Conservation (phyloP, 2,329 filamentous ascomycete genomes). For the Lasiodiplodia gonubiensis region DNA sequence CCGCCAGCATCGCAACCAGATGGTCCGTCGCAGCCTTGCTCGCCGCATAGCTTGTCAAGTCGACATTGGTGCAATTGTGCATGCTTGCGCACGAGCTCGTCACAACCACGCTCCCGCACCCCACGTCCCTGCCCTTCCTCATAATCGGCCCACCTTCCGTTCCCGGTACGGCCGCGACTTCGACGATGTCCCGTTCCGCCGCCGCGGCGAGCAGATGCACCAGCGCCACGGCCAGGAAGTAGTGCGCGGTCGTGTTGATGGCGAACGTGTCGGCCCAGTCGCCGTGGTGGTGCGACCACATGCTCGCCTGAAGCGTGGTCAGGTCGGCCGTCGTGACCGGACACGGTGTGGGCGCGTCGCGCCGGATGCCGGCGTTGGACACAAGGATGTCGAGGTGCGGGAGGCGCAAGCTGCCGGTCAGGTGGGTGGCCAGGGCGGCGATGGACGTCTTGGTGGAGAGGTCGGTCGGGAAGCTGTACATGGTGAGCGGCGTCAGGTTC, state of each 20-base stretch:
- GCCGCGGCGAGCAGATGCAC: slow-evolving; percentile 53
- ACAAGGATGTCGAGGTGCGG: slow-evolving; percentile 55
- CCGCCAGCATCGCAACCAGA: slow-evolving; percentile 55
- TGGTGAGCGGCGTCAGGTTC: slow-evolving; percentile 17
- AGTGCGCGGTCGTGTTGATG: slow-evolving; percentile 58
- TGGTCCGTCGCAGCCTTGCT: slow-evolving; percentile 62
- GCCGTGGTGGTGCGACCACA: slow-evolving; percentile 52
- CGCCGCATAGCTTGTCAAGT: slow-evolving; percentile 58
- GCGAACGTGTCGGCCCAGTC: slow-evolving; percentile 56
- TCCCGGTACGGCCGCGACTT: neutral
- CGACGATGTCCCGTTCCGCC: slow-evolving; percentile 33
- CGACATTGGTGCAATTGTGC: slow-evolving; percentile 60
- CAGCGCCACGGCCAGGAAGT: slow-evolving; percentile 56
- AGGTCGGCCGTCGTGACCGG: slow-evolving; percentile 52
- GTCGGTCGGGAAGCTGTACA: slow-evolving; percentile 39
- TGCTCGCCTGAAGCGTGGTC: slow-evolving; percentile 51
- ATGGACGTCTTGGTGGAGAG: slow-evolving; percentile 52
- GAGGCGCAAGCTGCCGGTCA: slow-evolving; percentile 44
- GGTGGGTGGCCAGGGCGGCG: slow-evolving; percentile 38
- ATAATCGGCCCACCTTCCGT: slow-evolving; percentile 31
- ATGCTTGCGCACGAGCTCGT: slow-evolving; percentile 60
- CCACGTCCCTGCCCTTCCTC: slow-evolving; percentile 43
- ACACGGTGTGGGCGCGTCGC: slow-evolving; percentile 53
- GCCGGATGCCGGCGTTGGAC: slow-evolving; percentile 57
- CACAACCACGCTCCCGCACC: slow-evolving; percentile 55